Base-by-base conservation (phyloP, 169 alveolate species). In the Eimeria maxima region DNA sequence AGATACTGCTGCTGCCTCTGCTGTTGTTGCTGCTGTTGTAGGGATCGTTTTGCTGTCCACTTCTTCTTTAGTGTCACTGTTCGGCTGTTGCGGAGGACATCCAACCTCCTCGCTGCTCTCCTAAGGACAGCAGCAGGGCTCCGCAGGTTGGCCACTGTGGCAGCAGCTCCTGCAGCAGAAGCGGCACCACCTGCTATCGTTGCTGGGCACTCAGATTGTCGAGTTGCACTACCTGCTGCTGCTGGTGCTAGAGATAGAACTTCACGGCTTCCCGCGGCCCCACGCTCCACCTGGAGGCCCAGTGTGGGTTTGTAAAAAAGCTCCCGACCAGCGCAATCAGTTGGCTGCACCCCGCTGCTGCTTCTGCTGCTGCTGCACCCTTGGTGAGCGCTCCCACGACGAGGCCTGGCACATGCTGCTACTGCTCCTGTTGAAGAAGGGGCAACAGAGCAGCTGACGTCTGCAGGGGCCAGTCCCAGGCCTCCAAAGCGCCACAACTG, bases 281-380 rank as follows among this genome's bases (percentile, higher is more conserved):
- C 87, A 2, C 65, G 44, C 90, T 81, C 63, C 90, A 45, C 27
- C 44, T 53, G 78, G 38, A 80, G 93, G 57, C 45, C 57, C 93
- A 78, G 57, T 4, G 93, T 29, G 55, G 93, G 93, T 16, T 86
- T 86, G 60, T 86, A 86, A 6, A 53, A 57, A 67, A 86, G 93
- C 93, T 86, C 93, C 0, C 93, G 74, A 24, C 93, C 93, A 57
- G 93, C 93, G 60, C 78, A 86, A 44, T 86, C 93, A 18, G 60
- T 45, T 29, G 60, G 57, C 5, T 29, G 74, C 24, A 60, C 78
- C n/a, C 80, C 93, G 80, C 93, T 86, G 78, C 93, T 86, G 80
- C 93, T 86, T 14, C 93, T 53, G 93, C 93, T 86, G 78, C 93
- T 86, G 78, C 93, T 86, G 60, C 93, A 80, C 38, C 93, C 93